Conservation (phyloP, 1,139 yeast species). For the Blastobotrys serpentis region DNA sequence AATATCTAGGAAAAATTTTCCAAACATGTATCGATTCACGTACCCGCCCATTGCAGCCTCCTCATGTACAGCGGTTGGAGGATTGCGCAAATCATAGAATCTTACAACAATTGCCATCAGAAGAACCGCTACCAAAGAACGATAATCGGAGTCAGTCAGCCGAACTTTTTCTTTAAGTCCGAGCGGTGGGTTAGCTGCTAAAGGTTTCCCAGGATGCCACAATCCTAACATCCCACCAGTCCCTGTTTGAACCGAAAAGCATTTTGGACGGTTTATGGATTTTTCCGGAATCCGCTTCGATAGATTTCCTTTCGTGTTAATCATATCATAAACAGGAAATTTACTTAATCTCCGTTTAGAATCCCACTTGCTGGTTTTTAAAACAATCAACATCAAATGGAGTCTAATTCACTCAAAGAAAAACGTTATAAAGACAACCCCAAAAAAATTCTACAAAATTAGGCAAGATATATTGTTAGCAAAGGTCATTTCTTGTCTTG, state of each 20-base stretch:
- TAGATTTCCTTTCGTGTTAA: not conserved
- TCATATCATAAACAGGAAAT: not conserved
- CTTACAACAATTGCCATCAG: slow-evolving; percentile 20
- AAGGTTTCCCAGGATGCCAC: slow-evolving; percentile 27
- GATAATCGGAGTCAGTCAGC: slow-evolving; percentile 6
- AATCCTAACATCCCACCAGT: slow-evolving; percentile 30
- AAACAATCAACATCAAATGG: not conserved
- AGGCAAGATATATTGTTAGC: no score
- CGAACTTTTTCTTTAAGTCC: not conserved
- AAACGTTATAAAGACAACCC: no score
- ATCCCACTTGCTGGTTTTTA: not conserved
- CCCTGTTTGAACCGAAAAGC: slow-evolving; percentile 21
- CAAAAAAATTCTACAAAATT: no score
- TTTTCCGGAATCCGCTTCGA: not conserved
- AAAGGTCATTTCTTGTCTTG: no score
- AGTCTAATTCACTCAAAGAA: not conserved
- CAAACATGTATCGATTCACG: slow-evolving; percentile 52
- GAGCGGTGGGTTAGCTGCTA: slow-evolving; percentile 12
- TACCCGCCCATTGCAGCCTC: slow-evolving; percentile 57
- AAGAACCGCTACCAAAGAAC: slow-evolving; percentile 7
- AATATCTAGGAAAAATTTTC: slow-evolving; percentile 55
- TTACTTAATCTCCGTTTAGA: not conserved
- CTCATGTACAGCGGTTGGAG: slow-evolving; percentile 50
- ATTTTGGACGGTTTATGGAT: not conserved
- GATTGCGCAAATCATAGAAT: slow-evolving; percentile 25